Conservation (phyloP, 2,329 filamentous ascomycete genomes). For the Phaeophleospora eucalypticola region DNA sequence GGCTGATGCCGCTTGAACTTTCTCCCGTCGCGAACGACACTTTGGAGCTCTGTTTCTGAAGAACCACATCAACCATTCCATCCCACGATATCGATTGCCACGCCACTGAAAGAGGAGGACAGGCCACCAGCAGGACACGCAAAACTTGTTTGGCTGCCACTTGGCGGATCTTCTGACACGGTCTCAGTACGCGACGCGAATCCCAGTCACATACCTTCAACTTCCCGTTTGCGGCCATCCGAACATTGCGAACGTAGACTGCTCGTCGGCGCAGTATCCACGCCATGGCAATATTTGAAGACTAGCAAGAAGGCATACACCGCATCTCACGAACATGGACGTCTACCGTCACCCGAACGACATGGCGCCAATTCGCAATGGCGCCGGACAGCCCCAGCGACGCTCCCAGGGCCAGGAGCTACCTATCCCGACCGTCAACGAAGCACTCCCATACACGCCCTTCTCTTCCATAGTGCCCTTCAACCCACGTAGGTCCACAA, state of each 20-base stretch:
- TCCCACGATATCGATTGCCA: too few species aligned
- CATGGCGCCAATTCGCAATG: constrained; percentile 14
- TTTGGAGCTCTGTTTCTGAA: too few species aligned
- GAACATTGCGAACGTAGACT: constrained; percentile 2
- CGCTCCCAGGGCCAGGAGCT: constrained; percentile 11
- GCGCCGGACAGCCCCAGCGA: constrained; percentile 5
- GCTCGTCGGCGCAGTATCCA: neutral
- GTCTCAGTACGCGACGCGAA: constrained; percentile 3
- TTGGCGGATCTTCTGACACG: too few species aligned
- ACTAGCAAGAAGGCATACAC: neutral
- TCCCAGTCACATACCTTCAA: constrained; percentile 5
- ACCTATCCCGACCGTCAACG: constrained; percentile 54
- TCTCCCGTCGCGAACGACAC: too few species aligned
- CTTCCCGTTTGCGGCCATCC: constrained; percentile 9
- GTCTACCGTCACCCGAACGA: constrained; percentile 1
- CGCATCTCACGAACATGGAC: neutral
- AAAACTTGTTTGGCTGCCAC: neutral
- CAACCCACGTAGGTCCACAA: constrained; percentile 58
- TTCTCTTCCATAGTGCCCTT: constrained; percentile 77
- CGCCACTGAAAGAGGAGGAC: neutral
- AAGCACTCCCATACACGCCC: constrained; percentile 77
- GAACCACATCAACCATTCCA: too few species aligned
- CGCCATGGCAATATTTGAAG: neutral
- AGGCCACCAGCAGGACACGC: neutral
- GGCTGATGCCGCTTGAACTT: neutral